These are phyloP conservation scores for Leptoxyphium fumago DNA, from an alignment of 2,329 filamentous ascomycete species.

Conservation along the genomic window DNA sequence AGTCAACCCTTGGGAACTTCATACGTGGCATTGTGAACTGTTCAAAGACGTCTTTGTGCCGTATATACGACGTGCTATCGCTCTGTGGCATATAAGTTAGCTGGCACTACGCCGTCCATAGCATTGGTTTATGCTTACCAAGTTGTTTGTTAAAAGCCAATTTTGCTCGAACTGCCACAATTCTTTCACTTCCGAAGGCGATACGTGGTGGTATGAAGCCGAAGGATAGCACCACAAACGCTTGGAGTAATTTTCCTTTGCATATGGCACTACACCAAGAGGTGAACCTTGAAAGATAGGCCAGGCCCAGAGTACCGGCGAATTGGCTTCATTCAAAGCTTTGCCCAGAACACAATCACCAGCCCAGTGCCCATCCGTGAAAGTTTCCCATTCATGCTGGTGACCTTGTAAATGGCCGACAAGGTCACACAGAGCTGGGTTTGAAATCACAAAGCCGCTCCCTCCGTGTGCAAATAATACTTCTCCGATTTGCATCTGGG, in stretches of 20 bases:
- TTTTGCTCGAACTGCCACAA: conserved; percentile 17
- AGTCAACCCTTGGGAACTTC: conserved; percentile 6
- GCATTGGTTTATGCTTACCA: background rate
- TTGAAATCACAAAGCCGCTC: conserved; percentile 26
- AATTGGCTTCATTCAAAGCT: conserved; percentile 11
- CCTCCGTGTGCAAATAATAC: conserved; percentile 26
- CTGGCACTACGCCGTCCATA: background rate
- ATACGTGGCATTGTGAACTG: conserved; percentile 13
- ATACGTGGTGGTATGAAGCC: conserved; percentile 13
- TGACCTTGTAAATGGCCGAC: conserved; percentile 25
- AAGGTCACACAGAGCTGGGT: conserved; percentile 21
- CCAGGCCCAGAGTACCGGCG: conserved; percentile 10
- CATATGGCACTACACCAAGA: conserved; percentile 11
- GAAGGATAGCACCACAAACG: conserved; percentile 17
- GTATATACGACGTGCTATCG: conserved; percentile 2
- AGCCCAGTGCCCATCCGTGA: conserved; percentile 14
- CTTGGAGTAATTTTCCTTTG: background rate
- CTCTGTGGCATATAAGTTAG: background rate
- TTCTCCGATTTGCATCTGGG: conserved; percentile 21
- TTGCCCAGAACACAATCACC: conserved; percentile 17
- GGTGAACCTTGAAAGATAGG: conserved; percentile 16
- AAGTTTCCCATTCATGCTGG: conserved; percentile 16
- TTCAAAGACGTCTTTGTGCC: conserved; percentile 13
- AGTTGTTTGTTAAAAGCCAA: conserved; percentile 5
- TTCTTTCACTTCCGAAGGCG: conserved; percentile 9